These are phyloP conservation scores for Effrenium voratum DNA, from an alignment of 73 alveolate genomes.

Conservation along the genomic window DNA sequence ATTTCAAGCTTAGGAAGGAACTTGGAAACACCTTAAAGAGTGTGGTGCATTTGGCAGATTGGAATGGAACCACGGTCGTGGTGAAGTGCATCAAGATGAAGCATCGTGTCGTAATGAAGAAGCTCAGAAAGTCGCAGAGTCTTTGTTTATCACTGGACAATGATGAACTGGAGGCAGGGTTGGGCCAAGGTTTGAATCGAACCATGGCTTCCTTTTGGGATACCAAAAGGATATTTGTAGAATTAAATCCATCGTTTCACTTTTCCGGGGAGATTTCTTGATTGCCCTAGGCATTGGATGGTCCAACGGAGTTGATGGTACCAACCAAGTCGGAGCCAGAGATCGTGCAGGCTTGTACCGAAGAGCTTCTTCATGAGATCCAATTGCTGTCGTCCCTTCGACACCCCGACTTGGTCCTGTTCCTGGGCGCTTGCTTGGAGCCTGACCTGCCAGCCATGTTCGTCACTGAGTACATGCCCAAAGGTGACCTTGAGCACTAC, in stretches of 20 bases:
- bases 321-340: not conserved
- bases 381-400: conserved; percentile 44
- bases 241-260: too few relatives aligned
- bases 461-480: conserved; percentile 54
- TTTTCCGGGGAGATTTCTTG: too few relatives aligned
- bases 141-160: not conserved
- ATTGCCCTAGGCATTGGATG: conserved; percentile 13
- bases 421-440: conserved; percentile 68
- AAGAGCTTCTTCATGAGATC: conserved; percentile 34
- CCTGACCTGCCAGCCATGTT: conserved; percentile 34
- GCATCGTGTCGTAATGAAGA: not conserved
- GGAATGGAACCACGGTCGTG: conserved; percentile 32
- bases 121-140: not conserved
- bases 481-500: conserved; percentile 48
- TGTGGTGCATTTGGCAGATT: conserved; percentile 48
- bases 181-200: too few relatives aligned
- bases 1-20: conserved; percentile 8
- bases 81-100: conserved; percentile 55
- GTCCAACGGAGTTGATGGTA: not conserved
- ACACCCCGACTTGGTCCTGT: conserved; percentile 55
- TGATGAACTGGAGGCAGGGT: conserved; percentile 2
- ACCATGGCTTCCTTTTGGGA: too few relatives aligned
- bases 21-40: conserved; percentile 41
- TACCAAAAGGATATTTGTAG: too few relatives aligned
- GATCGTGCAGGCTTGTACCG: not conserved